Evolutionary conservation across 2,329 filamentous ascomycete species (phyloP), one percentile per base, ranked within the genome.

Genomic region (Paraphoma sp.): DNA sequence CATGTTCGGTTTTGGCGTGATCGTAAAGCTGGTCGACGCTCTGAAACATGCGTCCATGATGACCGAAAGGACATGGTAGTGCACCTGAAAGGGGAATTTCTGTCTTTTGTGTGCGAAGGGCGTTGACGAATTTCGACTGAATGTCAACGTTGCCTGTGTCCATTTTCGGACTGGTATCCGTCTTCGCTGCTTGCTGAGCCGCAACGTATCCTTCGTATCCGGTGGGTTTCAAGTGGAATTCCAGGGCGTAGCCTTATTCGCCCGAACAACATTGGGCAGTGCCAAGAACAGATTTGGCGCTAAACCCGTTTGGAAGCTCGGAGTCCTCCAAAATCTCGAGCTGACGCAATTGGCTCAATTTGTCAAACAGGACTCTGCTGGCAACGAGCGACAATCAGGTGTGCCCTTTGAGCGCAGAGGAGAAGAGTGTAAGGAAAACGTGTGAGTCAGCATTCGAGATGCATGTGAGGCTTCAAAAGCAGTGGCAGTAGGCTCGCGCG

Each of bases 1-100:
- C 45, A 59, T 77, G 75, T 8, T 75, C 69, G 2, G 56, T 43
- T n/a, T 51, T 65, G 8, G 60, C 68, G 53, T 77, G 74, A 30
- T 55, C 48, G 31, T 59, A 59, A 0, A 76, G 55, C 30, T 71
- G 67, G 11, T 69, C 63, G 1, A 67, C 16, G 31, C 9, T 62
- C 9, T 71, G 70, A 54, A 77, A 77, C 0, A 72, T 67, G 1
- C 68, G 60, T 1, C 67, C 68, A 8, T 64, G 52, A 23, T 71
- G 67, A 5, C 51, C 53, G 45, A 69, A 76, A 1, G 75, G 74
- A 57, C 74, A 77, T 1, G 63, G 49, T 6, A 74, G 48, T 18
- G 62, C 50, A 16, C 64, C 61, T 9, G 62, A 54, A 8, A 53
- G 47, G 17, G 57, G 51, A n/a, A 50, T 49, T 6, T 69, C 68